phyloP scores from a whole-genome alignment of 331 rosid genomes.

The Rosa hybrid region DNA sequence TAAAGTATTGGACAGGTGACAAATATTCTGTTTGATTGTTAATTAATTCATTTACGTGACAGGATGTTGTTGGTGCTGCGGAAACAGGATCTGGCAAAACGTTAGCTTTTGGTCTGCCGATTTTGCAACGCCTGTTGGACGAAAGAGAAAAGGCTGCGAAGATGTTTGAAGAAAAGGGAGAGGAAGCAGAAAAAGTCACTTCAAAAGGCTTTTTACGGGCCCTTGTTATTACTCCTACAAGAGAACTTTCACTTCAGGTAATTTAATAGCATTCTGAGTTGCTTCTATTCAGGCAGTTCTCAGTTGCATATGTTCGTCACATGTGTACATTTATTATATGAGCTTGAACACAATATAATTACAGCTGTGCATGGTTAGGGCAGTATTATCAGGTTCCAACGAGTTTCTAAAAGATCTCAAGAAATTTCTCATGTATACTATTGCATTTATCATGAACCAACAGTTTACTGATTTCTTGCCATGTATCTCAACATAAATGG shows the following conservation, averaged over 20 bases:
- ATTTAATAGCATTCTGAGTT: conserved; percentile 15
- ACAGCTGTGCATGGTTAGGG: background rate
- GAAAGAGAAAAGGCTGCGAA: conserved; percentile 73
- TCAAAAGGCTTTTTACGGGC: conserved; percentile 67
- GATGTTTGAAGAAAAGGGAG: conserved; percentile 44
- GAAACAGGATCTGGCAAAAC: conserved; percentile 98
- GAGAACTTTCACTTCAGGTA: conserved; percentile 99
- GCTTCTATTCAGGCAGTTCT: conserved; percentile 17
- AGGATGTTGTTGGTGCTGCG: conserved; percentile 96
- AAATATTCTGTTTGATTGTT: conserved; percentile 14
- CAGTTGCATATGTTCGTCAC: conserved; percentile 9
- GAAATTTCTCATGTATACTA: background rate
- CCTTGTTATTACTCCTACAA: conserved; percentile 89
- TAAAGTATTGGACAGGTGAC: conserved; percentile 2
- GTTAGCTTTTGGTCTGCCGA: conserved; percentile 95
- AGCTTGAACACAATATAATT: background rate
- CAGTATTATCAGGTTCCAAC: background rate
- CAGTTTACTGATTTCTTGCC: conserved; percentile 3
- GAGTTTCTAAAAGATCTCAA: conserved; percentile 5
- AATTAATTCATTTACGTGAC: conserved; percentile 33
- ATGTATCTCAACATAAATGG: background rate
- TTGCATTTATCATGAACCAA: background rate
- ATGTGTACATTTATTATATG: background rate
- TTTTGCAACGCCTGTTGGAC: conserved; percentile 88
- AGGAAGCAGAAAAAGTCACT: conserved; percentile 49